A percentile compares a stretch with the other conserved stretches of the same genome.
Evolutionary conservation across 352 stramenopile species (phyloP).

Genomic region (Pythium volutum): DNA sequence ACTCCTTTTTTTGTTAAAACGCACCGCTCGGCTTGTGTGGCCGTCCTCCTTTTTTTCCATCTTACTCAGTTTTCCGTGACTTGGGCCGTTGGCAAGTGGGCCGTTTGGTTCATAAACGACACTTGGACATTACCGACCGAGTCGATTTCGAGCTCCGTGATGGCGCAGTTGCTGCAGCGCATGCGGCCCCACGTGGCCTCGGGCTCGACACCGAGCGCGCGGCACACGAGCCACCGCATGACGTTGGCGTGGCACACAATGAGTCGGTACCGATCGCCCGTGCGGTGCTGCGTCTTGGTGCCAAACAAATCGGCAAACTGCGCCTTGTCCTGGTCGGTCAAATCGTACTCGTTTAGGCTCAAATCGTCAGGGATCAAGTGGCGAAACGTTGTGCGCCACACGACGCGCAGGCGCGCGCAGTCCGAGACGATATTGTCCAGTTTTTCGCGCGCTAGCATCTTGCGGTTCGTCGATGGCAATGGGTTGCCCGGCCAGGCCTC

Average conservation of each 20-base stretch:
- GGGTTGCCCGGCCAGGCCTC: conserved; percentile 68
- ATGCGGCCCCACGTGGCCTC: conserved; percentile 69
- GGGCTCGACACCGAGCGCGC: conserved; percentile 55
- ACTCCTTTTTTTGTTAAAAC: no score
- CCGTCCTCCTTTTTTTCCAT: no score
- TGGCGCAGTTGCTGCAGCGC: conserved; percentile 65
- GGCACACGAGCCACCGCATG: conserved; percentile 73
- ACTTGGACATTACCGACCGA: conserved; percentile 69
- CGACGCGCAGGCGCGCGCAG: conserved; percentile 54
- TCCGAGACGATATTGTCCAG: conserved; percentile 75
- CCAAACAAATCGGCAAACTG: conserved; percentile 33
- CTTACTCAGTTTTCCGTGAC: conserved; percentile 46
- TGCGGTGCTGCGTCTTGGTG: conserved; percentile 32
- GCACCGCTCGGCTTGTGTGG: background rate
- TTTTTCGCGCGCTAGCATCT: conserved; percentile 62
- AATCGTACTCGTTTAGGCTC: conserved; percentile 19
- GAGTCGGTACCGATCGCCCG: conserved; percentile 48
- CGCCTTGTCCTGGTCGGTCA: conserved; percentile 30
- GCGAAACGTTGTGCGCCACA: conserved; percentile 66
- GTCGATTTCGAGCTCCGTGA: conserved; percentile 63
- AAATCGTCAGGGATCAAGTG: conserved; percentile 64
- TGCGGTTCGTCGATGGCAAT: conserved; percentile 57
- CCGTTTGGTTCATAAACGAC: conserved; percentile 62
- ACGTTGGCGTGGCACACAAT: conserved; percentile 71
- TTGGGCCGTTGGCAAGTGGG: conserved; percentile 49